Evolutionary conservation across 2,329 filamentous ascomycete genomes (phyloP).

Genomic region (Talaromyces islandicus): DNA sequence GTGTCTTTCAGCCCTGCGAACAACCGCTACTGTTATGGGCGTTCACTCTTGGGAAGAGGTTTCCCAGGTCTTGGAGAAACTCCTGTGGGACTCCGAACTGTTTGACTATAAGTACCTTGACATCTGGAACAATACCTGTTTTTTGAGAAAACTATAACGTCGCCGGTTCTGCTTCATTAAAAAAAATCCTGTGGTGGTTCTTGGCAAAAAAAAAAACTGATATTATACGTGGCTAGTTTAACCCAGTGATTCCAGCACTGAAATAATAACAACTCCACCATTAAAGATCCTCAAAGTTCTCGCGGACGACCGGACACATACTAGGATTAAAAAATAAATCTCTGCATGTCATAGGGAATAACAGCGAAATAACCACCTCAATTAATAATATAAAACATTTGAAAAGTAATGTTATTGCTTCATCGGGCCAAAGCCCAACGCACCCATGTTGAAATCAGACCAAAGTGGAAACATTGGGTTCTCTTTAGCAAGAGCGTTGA

Average conservation of each 20-base stretch:
- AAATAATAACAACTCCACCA: neutral
- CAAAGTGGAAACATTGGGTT: conserved; percentile 5
- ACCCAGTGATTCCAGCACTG: neutral
- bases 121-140: neutral
- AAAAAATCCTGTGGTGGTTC: neutral
- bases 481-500: conserved; percentile 12
- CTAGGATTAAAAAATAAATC: neutral
- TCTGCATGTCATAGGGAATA: neutral
- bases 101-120: neutral
- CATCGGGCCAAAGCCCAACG: neutral
- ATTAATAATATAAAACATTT: neutral
- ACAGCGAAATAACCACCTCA: neutral
- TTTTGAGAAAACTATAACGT: neutral
- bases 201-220: too few species aligned
- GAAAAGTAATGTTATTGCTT: neutral
- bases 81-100: neutral
- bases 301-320: neutral
- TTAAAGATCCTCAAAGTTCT: neutral
- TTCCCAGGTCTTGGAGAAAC: neutral
- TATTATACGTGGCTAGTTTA: too few species aligned
- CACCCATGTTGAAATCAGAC: conserved; percentile 5
- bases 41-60: neutral
- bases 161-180: neutral
- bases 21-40: neutral
- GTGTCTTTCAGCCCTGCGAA: neutral